Base-by-base conservation (phyloP, 2,329 filamentous ascomycete species). In the Cladosporium sp. region DNA sequence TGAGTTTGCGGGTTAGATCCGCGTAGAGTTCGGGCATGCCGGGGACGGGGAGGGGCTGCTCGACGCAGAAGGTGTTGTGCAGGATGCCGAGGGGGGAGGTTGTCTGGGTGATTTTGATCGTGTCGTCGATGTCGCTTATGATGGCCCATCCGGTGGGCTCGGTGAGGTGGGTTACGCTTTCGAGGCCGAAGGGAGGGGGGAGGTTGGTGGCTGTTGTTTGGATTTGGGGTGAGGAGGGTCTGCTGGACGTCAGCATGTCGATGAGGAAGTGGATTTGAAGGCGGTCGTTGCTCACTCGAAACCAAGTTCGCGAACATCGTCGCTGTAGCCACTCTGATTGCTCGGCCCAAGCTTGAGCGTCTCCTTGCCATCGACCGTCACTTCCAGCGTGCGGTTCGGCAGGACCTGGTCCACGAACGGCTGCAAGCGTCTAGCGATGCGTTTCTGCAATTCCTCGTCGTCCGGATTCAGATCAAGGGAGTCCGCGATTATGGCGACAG, bases 61-160 rank as follows among this genome's bases (percentile, higher is more conserved):
- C 74, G 46, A 91, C 86, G 43, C 87, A 81, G 63, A 97, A 96
- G 0, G 92, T 97, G 48, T 86, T 85, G 43, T 82, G 79, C 4
- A 97, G 74, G 62, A 96, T 92, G 2, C 89, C 89, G 7, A 86
- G 77, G 0, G 89, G 84, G 46, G 88, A 85, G 41, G 84, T 82
- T 0, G 92, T 95, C 68, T 87, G 77, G 0, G 92, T 96, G 59
- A 91, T 75, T 71, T 97, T 96, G 75, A 97, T 95, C 0, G 91
- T 95, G 70, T 97, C 92, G 66, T 97, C 93, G 59, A 97, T 82
- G 63, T 97, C 92, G 37, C 87, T 92, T 58, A 96, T 84, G 10
- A 97, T 73, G 10, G 82, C 82, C 90, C 90, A 96, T 7, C 92
- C 91, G 44, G 86, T 82, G 0, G 85, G 81, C 14, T 82, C 83